A percentile compares a stretch with the other conserved stretches of the same genome.
Conservation (phyloP, 1,284 basidiomycete genomes). For the Moesziomyces parantarcticus region DNA sequence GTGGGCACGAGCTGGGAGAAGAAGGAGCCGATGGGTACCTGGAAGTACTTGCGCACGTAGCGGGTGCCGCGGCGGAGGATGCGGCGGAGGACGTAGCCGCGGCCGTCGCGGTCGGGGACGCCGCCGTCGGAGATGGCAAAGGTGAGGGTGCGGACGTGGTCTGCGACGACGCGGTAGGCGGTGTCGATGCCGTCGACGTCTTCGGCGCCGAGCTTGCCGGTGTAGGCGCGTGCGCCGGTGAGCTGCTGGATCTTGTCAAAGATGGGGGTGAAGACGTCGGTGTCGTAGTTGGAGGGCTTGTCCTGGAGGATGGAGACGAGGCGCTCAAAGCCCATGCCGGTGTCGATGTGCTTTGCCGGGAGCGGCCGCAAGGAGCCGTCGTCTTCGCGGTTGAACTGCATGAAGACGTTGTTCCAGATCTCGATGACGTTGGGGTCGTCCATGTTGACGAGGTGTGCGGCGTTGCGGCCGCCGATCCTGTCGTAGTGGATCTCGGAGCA, state of each 20-base stretch:
- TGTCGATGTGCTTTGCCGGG: conserved; percentile 95
- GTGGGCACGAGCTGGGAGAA: conserved; percentile 92
- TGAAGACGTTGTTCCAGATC: conserved; percentile 99
- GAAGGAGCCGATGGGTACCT: conserved; percentile 92
- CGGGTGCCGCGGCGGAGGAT: conserved; percentile 91
- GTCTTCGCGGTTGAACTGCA: conserved; percentile 95
- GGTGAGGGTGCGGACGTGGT: conserved; percentile 93
- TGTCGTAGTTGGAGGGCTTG: conserved; percentile 95
- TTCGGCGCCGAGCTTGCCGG: conserved; percentile 90
- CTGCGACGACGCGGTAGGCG: conserved; percentile 95
- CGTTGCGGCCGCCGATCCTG: conserved; percentile 92
- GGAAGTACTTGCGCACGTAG: conserved; percentile 94
- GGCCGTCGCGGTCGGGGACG: conserved; percentile 92
- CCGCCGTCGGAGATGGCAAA: conserved; percentile 97
- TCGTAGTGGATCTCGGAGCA: conserved; percentile 98
- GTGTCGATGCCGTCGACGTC: conserved; percentile 95
- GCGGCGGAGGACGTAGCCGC: conserved; percentile 92
- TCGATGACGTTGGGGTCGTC: conserved; percentile 97
- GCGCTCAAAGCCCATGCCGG: conserved; percentile 98
- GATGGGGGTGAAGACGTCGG: conserved; percentile 91
- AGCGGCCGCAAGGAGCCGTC: conserved; percentile 83
- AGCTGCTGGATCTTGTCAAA: conserved; percentile 88
- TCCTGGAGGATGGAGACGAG: conserved; percentile 93
- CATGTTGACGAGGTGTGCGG: conserved; percentile 88
- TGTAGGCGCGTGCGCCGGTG: conserved; percentile 86